Evolutionary conservation across 495 filamentous ascomycete genomes (phyloP).

Genomic region (Hypomontagnella submonticulosa): DNA sequence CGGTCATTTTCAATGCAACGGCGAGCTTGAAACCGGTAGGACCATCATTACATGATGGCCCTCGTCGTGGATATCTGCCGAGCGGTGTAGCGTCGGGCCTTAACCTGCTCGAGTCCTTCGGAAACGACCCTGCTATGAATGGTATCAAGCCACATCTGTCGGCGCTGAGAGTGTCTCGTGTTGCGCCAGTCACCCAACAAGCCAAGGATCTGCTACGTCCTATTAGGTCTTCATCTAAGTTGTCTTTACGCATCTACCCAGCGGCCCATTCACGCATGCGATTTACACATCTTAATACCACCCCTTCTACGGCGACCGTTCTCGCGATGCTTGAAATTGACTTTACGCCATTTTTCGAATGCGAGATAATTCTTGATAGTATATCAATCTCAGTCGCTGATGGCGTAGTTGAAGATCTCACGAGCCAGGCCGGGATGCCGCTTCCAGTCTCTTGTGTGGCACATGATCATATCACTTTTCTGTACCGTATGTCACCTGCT

Average conservation of each 20-base stretch:
- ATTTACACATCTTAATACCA: slow-evolving; percentile 77
- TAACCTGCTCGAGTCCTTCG: slow-evolving; percentile 84
- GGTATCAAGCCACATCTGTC: slow-evolving; percentile 80
- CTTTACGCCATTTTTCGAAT: slow-evolving; percentile 82
- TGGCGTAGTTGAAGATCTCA: slow-evolving; percentile 76
- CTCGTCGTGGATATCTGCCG: slow-evolving; percentile 79
- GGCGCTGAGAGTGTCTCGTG: slow-evolving; percentile 79
- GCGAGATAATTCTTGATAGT: slow-evolving; percentile 73
- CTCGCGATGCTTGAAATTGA: slow-evolving; percentile 89
- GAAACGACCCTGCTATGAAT: slow-evolving; percentile 71
- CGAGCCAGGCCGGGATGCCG: slow-evolving; percentile 61
- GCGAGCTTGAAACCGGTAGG: slow-evolving; percentile 72
- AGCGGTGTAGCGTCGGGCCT: slow-evolving; percentile 78
- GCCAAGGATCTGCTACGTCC: slow-evolving; percentile 65
- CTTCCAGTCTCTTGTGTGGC: slow-evolving; percentile 78
- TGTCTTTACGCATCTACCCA: slow-evolving; percentile 78
- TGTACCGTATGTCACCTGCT: slow-evolving; percentile 79
- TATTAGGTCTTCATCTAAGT: slow-evolving; percentile 71
- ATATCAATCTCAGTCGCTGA: slow-evolving; percentile 73
- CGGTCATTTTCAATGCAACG: slow-evolving; percentile 78
- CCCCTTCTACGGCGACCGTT: slow-evolving; percentile 70
- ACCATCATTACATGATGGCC: slow-evolving; percentile 56
- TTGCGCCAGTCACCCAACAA: slow-evolving; percentile 68
- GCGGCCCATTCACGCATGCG: slow-evolving; percentile 85
- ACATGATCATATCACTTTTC: slow-evolving; percentile 84